Base-by-base conservation (phyloP, 1,139 yeast species). In the Magnusiomyces clavatus region DNA sequence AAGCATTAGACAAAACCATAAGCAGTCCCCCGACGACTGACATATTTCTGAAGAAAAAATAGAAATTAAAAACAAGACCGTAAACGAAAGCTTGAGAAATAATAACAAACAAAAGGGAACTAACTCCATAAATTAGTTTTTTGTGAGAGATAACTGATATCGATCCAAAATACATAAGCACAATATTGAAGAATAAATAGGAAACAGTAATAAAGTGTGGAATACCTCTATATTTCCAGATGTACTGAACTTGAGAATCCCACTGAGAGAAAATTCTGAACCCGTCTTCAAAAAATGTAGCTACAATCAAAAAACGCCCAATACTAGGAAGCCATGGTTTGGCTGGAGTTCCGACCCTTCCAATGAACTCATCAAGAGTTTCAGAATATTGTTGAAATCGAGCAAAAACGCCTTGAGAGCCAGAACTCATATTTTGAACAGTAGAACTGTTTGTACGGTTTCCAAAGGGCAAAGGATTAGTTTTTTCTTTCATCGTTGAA, bases 1-100 rank as follows among this genome's bases (percentile, higher is more conserved):
- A 77, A 13, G 94, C 82, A 66, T 92, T 97, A 46, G 94, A 82
- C 58, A 89, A 80, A 3, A 95, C 96, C 65, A 92, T 80, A 58
- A 92, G 74, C 58, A 92, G 77, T 2, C 98, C 98, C 42, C 98
- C 98, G 59, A 89, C 85, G 51, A 92, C 92, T 34, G 95, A 85
- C 61, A 90, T 75, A 67, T 89, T 90, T 71, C 97, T 80, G 66
- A 87, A 76, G 58, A 89, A 80, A 71, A 90, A 92, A 54, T 81
- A 81, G 47, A 84, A 77, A 62, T 92, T 96, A 60, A 84, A 81
- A 59, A 88, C 78, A 60, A 90, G 76, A 2, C 98, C 98, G 66
- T 92, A 92, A 53, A 86, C 86, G 20, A 92, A 60, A 11, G 97
- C 97, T 71, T 92, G 98, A 46, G 84, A 69, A 24, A 88, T 64